Evolutionary conservation across 805 yeast genomes (phyloP).

Genomic region (Candida oleophila): DNA sequence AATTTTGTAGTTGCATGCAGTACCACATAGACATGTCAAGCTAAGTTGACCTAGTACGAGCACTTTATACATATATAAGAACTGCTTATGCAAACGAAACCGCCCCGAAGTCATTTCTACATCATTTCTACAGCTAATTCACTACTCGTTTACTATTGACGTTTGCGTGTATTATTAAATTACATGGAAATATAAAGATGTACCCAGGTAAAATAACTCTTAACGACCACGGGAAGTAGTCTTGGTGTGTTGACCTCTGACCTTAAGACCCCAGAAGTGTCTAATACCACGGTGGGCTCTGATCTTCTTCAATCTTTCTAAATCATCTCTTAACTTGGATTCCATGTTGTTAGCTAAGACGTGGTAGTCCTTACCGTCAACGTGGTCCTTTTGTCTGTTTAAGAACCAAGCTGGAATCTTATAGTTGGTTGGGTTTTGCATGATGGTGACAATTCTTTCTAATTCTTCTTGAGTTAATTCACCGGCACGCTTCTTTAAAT

Average conservation of each 20-base stretch:
- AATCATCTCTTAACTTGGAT: conserved; percentile 99
- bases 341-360: conserved; percentile 98
- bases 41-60: no score
- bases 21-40: not conserved
- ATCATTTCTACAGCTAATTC: not conserved
- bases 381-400: conserved; percentile 98
- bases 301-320: conserved; percentile 99
- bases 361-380: conserved; percentile 99
- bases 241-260: conserved; percentile 99
- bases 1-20: not conserved
- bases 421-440: conserved; percentile 99
- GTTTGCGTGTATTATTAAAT: conserved; percentile 14
- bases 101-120: not conserved
- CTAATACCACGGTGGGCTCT: conserved; percentile 99
- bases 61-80: no score
- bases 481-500: conserved; percentile 98
- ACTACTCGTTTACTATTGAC: not conserved
- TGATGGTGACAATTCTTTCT: conserved; percentile 99
- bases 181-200: conserved; percentile 17
- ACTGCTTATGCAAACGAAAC: no score
- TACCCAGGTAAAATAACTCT: conserved; percentile 20
- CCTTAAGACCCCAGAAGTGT: conserved; percentile 99
- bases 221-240: conserved; percentile 94
- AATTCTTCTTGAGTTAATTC: conserved; percentile 99
- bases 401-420: conserved; percentile 99